Base-by-base conservation (phyloP, 441 rosid genomes). In the Hypseocharis bilobata region DNA sequence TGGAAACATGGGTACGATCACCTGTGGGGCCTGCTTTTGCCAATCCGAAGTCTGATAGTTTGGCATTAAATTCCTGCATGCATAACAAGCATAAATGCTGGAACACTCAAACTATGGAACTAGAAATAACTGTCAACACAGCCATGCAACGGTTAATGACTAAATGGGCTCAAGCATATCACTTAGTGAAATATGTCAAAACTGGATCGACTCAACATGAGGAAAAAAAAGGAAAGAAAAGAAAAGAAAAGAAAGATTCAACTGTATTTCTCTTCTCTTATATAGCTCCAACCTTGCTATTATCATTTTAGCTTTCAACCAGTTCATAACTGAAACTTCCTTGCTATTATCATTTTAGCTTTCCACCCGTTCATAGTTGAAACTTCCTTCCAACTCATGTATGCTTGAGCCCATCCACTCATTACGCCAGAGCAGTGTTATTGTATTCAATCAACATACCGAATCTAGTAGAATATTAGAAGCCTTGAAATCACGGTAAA, bases 11-110 rank as follows among this genome's bases (percentile, higher is more conserved):
- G 60, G 91, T 88, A 66, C 82, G 87, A 44, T 88, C 97, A n/a
- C 97, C 94, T 5, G 87, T 87, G 17, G 96, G 96, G 14, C 94
- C 96, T 67, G 85, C 89, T 76, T 85, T 84, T 10, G 96, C 97
- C 62, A 88, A 73, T 52, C 98, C 96, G 72, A 91, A 92, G 80
- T 92, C 96, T 42, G 98, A 92, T 30, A 91, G 87, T 77, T 82
- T 91, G 26, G 92, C 96, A 64, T 76, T 83, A 64, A 67, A 91
- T 27, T 84, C 94, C 96, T 88, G 75, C 49, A 70, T 6, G 10
- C 55, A 49, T 20, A 49, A 20, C 19, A 49, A 2, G 55, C 55
- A n/a, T 44, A 44, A 44, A 38, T 16, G 51, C 20, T n/a, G 14
- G 19, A n/a, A n/a, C 17, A 14, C 51, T 44, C 16, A 36, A 13